Evolutionary conservation across 768 basidiomycete genomes (phyloP).

Genomic region (Boletus rufocinnamomeus): DNA sequence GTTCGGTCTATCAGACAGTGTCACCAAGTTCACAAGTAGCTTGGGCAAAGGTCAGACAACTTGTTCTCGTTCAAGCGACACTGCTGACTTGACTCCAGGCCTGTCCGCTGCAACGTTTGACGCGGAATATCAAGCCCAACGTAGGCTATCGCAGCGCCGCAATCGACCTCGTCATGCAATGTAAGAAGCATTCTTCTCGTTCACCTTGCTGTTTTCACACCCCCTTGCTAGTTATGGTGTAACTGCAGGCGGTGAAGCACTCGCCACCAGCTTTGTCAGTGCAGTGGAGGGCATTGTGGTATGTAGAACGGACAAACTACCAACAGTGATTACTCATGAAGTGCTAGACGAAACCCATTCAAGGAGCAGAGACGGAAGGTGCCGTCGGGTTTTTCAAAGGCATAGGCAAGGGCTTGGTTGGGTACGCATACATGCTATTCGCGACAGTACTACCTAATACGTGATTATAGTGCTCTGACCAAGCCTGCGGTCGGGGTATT

Average conservation of each 20-base stretch:
- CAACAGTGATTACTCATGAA: slow-evolving; percentile 3
- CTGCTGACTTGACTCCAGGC: slow-evolving; percentile 47
- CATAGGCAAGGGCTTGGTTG: slow-evolving; percentile 93
- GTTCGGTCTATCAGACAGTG: slow-evolving; percentile 92
- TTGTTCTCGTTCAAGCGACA: background rate
- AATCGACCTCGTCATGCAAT: slow-evolving; percentile 97
- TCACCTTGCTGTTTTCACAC: background rate
- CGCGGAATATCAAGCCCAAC: slow-evolving; percentile 88
- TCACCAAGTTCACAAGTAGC: slow-evolving; percentile 98
- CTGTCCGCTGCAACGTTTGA: slow-evolving; percentile 97
- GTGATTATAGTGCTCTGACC: slow-evolving; percentile 69
- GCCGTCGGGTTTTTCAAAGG: slow-evolving; percentile 98
- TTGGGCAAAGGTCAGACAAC: slow-evolving; percentile 80
- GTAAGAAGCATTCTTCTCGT: slow-evolving; percentile 41
- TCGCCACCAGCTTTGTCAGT: slow-evolving; percentile 92
- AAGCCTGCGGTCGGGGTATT: slow-evolving; percentile 97
- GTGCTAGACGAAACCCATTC: slow-evolving; percentile 88
- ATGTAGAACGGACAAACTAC: slow-evolving; percentile 26
- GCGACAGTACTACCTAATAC: background rate
- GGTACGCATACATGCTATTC: slow-evolving; percentile 48
- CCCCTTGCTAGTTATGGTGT: slow-evolving; percentile 77
- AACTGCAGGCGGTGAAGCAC: slow-evolving; percentile 88
- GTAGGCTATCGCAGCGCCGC: slow-evolving; percentile 85
- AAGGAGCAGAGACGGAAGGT: slow-evolving; percentile 93
- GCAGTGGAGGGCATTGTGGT: slow-evolving; percentile 96